Evolutionary conservation across 768 basidiomycete genomes (phyloP).

Genomic region (Boletus subcaerulescens): DNA sequence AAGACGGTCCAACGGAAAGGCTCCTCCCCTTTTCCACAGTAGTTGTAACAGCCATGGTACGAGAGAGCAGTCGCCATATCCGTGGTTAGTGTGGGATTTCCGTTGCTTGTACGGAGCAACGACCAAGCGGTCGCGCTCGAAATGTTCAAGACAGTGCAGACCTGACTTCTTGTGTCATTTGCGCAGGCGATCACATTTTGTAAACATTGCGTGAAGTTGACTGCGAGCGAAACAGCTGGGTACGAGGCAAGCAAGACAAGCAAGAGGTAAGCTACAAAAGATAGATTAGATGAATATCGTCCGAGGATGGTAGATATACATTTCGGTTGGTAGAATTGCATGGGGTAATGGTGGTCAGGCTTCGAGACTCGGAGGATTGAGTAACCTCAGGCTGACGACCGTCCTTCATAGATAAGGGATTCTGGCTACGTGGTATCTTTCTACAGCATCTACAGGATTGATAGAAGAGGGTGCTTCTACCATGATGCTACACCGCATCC

Average conservation of each 20-base stretch:
- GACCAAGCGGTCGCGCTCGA: constrained; percentile 9
- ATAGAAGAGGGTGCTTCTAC: too few relatives aligned
- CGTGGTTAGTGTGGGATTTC: neutral
- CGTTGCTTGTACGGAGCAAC: constrained; percentile 11
- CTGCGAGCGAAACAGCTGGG: neutral
- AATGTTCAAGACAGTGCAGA: constrained; percentile 3
- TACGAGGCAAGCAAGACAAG: neutral
- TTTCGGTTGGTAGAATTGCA: constrained; percentile 1
- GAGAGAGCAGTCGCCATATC: constrained; percentile 9
- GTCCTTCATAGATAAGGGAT: too few relatives aligned
- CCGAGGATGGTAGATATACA: neutral
- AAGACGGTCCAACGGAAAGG: constrained; percentile 24
- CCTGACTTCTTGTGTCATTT: neutral
- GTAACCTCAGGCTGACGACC: too few relatives aligned
- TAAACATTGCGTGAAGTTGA: constrained; percentile 15
- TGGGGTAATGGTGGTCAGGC: neutral
- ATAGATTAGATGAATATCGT: neutral
- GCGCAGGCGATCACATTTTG: neutral
- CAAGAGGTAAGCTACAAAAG: neutral
- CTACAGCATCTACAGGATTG: too few relatives aligned
- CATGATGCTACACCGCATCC: too few relatives aligned
- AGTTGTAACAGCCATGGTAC: neutral
- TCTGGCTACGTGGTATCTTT: too few relatives aligned
- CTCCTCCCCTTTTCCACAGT: constrained; percentile 13
- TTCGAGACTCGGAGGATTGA: too few relatives aligned